These are phyloP conservation scores for Cladosporium sp. DNA, from an alignment of 2,329 filamentous ascomycete genomes.

Conservation along the genomic window DNA sequence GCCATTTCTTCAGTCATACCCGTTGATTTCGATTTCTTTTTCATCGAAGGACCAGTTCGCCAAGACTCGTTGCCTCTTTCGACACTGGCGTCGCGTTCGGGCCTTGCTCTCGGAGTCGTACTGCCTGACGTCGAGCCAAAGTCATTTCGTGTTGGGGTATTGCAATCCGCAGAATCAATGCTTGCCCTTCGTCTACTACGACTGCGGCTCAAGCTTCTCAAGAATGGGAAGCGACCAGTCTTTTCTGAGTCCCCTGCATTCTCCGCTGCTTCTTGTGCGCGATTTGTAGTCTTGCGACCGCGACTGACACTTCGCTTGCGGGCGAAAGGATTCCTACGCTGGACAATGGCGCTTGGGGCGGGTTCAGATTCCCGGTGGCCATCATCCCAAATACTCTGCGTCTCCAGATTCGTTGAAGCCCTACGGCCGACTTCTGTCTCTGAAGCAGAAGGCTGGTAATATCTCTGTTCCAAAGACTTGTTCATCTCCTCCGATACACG, in stretches of 20 bases:
- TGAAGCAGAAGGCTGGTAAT: constrained; percentile 9
- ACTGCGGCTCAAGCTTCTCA: constrained; percentile 18
- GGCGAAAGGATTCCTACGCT: constrained; percentile 6
- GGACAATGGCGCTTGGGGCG: neutral
- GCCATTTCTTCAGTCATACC: constrained; percentile 22
- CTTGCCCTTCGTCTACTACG: constrained; percentile 16
- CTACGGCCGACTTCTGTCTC: neutral
- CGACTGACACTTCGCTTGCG: constrained; percentile 6
- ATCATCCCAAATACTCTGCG: constrained; percentile 8
- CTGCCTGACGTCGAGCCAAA: neutral
- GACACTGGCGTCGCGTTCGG: neutral
- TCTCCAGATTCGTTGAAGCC: neutral
- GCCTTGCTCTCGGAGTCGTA: neutral
- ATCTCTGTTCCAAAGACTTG: constrained; percentile 3
- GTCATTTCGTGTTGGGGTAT: constrained; percentile 2
- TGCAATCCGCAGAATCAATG: constrained; percentile 10
- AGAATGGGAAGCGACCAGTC: neutral
- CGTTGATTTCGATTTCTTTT: constrained; percentile 14
- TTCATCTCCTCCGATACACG: constrained; percentile 3
- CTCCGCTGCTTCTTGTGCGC: neutral
- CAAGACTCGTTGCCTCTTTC: constrained; percentile 5
- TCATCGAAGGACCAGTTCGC: neutral
- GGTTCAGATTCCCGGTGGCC: constrained; percentile 1
- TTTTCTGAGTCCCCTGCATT: neutral
- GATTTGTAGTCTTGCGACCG: neutral